phyloP scores from a whole-genome alignment of 768 basidiomycete species.

The Xerocomellus intermedius region DNA sequence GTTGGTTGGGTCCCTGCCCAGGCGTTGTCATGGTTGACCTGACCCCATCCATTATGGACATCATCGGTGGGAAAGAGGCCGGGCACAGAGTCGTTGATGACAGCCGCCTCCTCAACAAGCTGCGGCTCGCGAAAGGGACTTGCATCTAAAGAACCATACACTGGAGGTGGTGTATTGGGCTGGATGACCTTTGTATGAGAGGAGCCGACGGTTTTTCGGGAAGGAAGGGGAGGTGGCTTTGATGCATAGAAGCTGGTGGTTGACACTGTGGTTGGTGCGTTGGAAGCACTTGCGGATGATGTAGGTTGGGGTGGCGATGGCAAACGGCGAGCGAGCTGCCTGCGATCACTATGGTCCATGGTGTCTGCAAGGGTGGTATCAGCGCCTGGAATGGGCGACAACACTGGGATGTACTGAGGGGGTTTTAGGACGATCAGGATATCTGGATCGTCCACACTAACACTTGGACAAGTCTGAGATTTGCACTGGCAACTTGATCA shows the following conservation, averaged over 20 bases:
- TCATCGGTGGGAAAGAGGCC: conserved; percentile 37
- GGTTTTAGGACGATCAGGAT: conserved; percentile 13
- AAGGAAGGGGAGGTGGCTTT: conserved; percentile 37
- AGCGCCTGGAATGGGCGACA: not conserved
- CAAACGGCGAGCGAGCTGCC: conserved; percentile 33
- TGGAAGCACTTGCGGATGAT: conserved; percentile 31
- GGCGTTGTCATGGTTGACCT: not conserved
- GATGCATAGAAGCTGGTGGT: conserved; percentile 31
- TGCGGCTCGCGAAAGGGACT: conserved; percentile 54
- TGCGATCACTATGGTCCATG: conserved; percentile 51
- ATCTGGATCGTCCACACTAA: conserved; percentile 16
- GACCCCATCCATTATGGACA: conserved; percentile 22
- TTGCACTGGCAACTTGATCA: conserved; percentile 14
- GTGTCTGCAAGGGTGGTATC: conserved; percentile 10
- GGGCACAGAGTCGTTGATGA: conserved; percentile 36
- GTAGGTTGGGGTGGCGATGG: conserved; percentile 47
- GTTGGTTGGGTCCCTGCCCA: conserved; percentile 15
- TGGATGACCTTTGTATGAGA: conserved; percentile 36
- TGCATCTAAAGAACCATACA: conserved; percentile 21
- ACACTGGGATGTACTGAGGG: not conserved
- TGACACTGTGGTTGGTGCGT: conserved; percentile 23
- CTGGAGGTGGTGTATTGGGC: conserved; percentile 28
- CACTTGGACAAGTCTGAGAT: not conserved
- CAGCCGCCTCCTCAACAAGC: conserved; percentile 44
- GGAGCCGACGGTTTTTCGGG: conserved; percentile 35